phyloP scores from a whole-genome alignment of 1,284 basidiomycete species.

The Vanrija humicola region DNA sequence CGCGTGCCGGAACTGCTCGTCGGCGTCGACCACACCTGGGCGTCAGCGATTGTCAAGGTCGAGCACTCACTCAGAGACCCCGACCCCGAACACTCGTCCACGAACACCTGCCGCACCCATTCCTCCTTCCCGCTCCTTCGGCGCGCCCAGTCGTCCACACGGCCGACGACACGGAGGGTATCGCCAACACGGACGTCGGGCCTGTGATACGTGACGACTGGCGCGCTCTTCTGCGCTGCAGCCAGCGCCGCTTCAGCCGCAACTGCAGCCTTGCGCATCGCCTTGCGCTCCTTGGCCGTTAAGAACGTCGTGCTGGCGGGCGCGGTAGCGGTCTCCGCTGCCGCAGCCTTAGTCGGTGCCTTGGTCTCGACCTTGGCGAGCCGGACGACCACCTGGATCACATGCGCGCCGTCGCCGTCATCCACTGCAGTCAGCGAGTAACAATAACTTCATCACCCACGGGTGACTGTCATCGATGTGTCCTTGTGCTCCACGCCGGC shows the following conservation, averaged over 20 bases:
- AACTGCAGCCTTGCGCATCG: constrained; percentile 9
- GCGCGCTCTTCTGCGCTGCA: neutral
- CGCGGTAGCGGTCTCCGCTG: neutral
- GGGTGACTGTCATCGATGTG: constrained; percentile 21
- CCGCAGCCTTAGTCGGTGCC: neutral
- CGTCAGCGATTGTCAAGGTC: neutral
- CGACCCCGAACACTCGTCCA: constrained; percentile 27
- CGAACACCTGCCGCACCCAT: constrained; percentile 33
- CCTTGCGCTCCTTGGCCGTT: constrained; percentile 14
- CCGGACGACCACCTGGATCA: constrained; percentile 24
- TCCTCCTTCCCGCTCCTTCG: constrained; percentile 16
- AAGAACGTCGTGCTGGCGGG: neutral
- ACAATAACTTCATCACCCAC: constrained; percentile 13
- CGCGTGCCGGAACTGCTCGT: constrained; percentile 29
- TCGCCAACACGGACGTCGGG: constrained; percentile 42
- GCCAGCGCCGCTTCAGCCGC: neutral
- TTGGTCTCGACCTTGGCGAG: constrained; percentile 12
- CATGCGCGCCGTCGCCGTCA: constrained; percentile 36
- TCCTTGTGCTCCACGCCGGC: constrained; percentile 41
- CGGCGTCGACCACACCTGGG: constrained; percentile 36
- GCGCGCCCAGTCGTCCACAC: constrained; percentile 35
- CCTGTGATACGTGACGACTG: constrained; percentile 17
- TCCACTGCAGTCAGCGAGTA: constrained; percentile 26
- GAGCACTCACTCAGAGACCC: constrained; percentile 31
- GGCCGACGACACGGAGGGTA: constrained; percentile 34